Evolutionary conservation across 495 filamentous ascomycete genomes (phyloP).

Genomic region (Podospora pseudopauciseta): DNA sequence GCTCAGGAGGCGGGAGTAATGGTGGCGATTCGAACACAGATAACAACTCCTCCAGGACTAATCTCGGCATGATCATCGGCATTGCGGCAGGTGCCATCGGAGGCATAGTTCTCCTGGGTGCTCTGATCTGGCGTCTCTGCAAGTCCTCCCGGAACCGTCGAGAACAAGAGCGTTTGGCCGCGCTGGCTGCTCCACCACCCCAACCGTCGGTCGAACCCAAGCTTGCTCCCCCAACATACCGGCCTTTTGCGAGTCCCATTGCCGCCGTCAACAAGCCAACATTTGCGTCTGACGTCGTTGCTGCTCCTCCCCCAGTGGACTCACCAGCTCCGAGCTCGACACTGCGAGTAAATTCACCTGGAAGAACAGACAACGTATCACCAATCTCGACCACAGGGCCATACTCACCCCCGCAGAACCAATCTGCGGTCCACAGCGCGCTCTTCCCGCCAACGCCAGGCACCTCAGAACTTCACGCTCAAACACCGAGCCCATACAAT

Average conservation of each 20-base stretch:
- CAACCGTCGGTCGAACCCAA: not conserved
- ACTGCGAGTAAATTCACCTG: constrained; percentile 22
- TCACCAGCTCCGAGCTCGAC: constrained; percentile 37
- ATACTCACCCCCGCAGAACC: constrained; percentile 23
- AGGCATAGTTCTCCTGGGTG: constrained; percentile 32
- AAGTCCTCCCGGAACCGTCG: constrained; percentile 14
- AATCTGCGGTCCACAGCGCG: not conserved
- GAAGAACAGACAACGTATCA: constrained; percentile 34
- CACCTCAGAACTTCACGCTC: constrained; percentile 11
- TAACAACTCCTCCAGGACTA: constrained; percentile 16
- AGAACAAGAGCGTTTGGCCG: not conserved
- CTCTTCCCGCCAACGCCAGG: constrained; percentile 4
- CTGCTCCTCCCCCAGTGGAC: constrained; percentile 19
- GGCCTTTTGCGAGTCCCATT: not conserved
- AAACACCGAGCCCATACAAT: not conserved
- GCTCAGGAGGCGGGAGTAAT: constrained; percentile 8
- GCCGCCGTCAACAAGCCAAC: constrained; percentile 33
- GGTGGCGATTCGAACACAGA: constrained; percentile 3
- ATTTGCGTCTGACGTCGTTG: not conserved
- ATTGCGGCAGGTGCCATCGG: constrained; percentile 37
- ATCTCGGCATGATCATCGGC: constrained; percentile 34
- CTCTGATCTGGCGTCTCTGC: constrained; percentile 36
- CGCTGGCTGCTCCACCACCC: not conserved
- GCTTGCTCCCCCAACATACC: not conserved
- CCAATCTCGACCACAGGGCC: constrained; percentile 33